Evolutionary conservation across 148 eudicot species (phyloP).

Genomic region (Fagopyrum homotropicum): DNA sequence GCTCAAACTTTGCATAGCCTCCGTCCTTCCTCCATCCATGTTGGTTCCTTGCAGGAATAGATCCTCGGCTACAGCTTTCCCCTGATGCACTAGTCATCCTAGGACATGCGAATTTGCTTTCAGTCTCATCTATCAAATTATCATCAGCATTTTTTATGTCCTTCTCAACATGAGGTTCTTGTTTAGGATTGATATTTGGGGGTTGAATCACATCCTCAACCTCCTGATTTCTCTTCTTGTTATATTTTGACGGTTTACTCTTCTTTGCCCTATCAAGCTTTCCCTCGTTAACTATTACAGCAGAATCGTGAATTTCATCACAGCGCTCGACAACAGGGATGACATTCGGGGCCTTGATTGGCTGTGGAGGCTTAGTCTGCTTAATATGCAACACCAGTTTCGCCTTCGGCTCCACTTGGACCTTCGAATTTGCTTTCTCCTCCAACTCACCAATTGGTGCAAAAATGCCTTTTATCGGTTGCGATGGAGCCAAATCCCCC

Average conservation of each 20-base stretch:
- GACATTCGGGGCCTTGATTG: neutral
- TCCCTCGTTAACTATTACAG: neutral
- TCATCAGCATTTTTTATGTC: neutral
- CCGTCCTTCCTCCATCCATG: conserved; percentile 10
- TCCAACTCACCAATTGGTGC: neutral
- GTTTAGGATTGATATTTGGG: neutral
- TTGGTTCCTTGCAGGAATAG: neutral
- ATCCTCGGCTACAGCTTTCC: conserved; percentile 1
- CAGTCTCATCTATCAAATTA: neutral
- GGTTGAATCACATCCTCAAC: neutral
- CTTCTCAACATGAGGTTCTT: neutral
- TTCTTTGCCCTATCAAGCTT: neutral
- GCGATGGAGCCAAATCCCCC: neutral
- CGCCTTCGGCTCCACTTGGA: neutral
- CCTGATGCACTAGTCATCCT: neutral
- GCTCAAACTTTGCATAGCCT: conserved; percentile 1
- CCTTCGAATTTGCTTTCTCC: neutral
- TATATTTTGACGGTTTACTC: neutral
- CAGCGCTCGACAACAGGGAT: neutral
- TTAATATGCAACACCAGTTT: neutral
- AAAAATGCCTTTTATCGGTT: neutral
- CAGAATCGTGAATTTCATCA: neutral
- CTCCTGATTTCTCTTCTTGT: conserved; percentile 6
- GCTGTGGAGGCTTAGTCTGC: neutral
- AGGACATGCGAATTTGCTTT: conserved; percentile 3